A percentile compares a stretch with the other conserved stretches of the same genome.
These are phyloP conservation scores for Zymoseptoria tritici DNA, from an alignment of 2,329 filamentous ascomycete genomes.

Conservation along the genomic window DNA sequence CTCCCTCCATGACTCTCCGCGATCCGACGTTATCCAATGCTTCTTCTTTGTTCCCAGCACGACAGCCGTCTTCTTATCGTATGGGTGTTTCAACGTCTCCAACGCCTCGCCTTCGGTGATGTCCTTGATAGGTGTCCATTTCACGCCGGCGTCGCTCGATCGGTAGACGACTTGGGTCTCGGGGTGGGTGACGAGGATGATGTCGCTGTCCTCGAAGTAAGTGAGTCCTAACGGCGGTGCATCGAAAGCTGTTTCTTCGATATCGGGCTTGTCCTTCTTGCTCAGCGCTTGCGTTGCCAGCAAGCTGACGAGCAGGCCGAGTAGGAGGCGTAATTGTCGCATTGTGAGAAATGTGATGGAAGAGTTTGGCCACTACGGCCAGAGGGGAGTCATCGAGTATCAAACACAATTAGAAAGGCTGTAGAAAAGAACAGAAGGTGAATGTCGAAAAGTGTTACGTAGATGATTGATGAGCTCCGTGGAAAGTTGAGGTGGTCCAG, in stretches of 20 bases:
- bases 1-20: constrained; percentile 69
- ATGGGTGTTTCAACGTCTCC: constrained; percentile 67
- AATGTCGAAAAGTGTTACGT: background rate
- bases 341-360: constrained; percentile 4
- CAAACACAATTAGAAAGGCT: background rate
- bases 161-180: constrained; percentile 61
- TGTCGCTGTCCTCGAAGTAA: constrained; percentile 87
- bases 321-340: constrained; percentile 12
- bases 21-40: constrained; percentile 79
- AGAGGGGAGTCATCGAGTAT: background rate
- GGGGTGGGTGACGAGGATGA: constrained; percentile 66
- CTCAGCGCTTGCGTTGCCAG: constrained; percentile 17
- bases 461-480: background rate
- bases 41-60: constrained; percentile 58
- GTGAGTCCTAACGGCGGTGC: constrained; percentile 61
- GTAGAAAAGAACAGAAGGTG: background rate
- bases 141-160: constrained; percentile 71
- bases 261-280: constrained; percentile 45
- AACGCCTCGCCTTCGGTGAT: constrained; percentile 57
- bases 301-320: constrained; percentile 18
- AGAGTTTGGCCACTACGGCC: background rate
- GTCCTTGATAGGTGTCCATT: constrained; percentile 60
- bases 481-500: background rate
- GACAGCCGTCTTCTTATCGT: constrained; percentile 71
- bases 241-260: constrained; percentile 60